Base-by-base conservation (phyloP, 139 green algal genomes). In the Coccomyxa sp. region DNA sequence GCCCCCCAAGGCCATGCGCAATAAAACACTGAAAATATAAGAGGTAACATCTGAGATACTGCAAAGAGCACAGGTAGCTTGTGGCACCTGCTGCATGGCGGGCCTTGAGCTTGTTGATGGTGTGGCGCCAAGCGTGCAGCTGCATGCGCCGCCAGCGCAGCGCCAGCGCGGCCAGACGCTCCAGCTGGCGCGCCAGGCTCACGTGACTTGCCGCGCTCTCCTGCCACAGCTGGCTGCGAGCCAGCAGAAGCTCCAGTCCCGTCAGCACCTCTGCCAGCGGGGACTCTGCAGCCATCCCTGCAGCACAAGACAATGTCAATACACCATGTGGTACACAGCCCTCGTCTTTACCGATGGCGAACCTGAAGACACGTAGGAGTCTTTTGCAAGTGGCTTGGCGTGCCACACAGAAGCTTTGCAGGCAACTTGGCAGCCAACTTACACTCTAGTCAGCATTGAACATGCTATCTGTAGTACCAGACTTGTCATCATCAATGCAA, bases 231-330 rank as follows among this genome's bases (percentile, higher is more conserved):
- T 95, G 90, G 12, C 89, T 87, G 1, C 90, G 79, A 16, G 88
- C 85, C 64, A 99, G 87, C 75, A 99, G 88, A 81, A 99, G 89
- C 91, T 99, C 96, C 80, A 98, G 69, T 0, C 96, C 96, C 0
- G 92, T 97, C 69, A 98, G 80, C 6, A 89, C 88, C 14, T 87
- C 75, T 85, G 97, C 97, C 8, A 99, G 87, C 8, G 95, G 92
- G 0, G 79, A 71, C 0, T 76, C 76, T 27, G 92, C 74, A 1
- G 92, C 86, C 85, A 97, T 71, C 1, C 39, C 83, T 84, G 83
- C 73, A 80, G 12, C 33, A 16, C 34, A 73, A 37, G 24, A 29
- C n/a, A n/a, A n/a, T n/a, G n/a, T n/a, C n/a, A n/a, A n/a, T n/a
- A n/a, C n/a, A n/a, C n/a, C n/a, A n/a, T n/a, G n/a, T n/a, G n/a